Conservation (phyloP, 2,329 filamentous ascomycete genomes). For the Hypomyces perniciosus region DNA sequence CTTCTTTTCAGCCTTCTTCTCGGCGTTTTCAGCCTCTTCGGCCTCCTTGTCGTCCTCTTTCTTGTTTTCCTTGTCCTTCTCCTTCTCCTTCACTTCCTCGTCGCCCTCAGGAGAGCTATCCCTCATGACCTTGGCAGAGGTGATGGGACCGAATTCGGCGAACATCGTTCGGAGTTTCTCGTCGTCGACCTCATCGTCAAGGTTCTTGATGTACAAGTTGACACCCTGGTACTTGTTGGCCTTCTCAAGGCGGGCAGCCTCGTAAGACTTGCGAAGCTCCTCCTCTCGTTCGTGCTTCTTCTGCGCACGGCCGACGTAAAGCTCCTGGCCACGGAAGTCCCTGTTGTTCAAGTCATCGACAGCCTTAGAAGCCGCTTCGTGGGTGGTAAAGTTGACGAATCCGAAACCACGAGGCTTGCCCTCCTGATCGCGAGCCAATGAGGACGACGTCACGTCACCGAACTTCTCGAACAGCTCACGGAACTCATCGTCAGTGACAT, state of each 20-base stretch:
- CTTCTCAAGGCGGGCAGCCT: slow-evolving; percentile 95
- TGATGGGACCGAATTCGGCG: slow-evolving; percentile 85
- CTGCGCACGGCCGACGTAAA: slow-evolving; percentile 97
- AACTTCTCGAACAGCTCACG: slow-evolving; percentile 85
- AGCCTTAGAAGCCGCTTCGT: slow-evolving; percentile 78
- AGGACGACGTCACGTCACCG: slow-evolving; percentile 92
- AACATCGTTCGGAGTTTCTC: slow-evolving; percentile 97
- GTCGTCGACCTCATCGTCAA: slow-evolving; percentile 94
- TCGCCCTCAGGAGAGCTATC: slow-evolving; percentile 59
- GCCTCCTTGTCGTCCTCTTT: slow-evolving; percentile 43
- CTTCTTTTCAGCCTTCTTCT: slow-evolving; percentile 56
- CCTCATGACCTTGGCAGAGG: slow-evolving; percentile 98
- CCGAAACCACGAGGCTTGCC: slow-evolving; percentile 94
- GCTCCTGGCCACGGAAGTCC: slow-evolving; percentile 88
- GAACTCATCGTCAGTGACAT: slow-evolving; percentile 91
- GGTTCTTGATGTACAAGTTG: slow-evolving; percentile 99
- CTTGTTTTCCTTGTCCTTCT: slow-evolving; percentile 42
- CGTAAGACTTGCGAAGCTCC: slow-evolving; percentile 97
- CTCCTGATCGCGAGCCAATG: slow-evolving; percentile 80
- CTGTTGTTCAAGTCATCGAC: slow-evolving; percentile 89
- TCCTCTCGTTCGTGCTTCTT: slow-evolving; percentile 99
- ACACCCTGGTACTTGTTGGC: slow-evolving; percentile 99
- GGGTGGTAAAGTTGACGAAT: slow-evolving; percentile 91
- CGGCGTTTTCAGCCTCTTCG: slow-evolving; percentile 39
- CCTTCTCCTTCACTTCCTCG: slow-evolving; percentile 47